Evolutionary conservation across 495 filamentous ascomycete genomes (phyloP).

Genomic region (Evernia prunastri): DNA sequence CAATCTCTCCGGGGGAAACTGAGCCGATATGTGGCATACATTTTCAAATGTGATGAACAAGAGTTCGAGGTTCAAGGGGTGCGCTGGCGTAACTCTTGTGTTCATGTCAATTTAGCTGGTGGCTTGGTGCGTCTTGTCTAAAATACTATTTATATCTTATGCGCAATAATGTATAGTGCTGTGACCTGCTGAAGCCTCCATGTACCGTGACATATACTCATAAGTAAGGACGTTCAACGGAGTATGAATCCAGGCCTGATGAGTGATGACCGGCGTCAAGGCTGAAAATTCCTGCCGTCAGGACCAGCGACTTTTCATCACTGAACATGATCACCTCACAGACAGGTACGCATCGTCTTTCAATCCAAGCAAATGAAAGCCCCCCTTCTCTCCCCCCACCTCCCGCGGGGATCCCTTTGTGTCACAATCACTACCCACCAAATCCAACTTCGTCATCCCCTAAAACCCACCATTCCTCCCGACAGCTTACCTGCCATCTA

Average conservation of each 20-base stretch:
- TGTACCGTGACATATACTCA: not conserved
- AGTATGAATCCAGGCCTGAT: not conserved
- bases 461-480: no score
- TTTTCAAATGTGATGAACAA: slow-evolving; percentile 10
- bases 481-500: no score
- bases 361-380: no score
- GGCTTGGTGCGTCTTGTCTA: slow-evolving; percentile 23
- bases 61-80: slow-evolving; percentile 6
- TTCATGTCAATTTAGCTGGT: slow-evolving; percentile 16
- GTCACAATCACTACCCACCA: no score
- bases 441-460: no score
- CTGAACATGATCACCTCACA: no score
- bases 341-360: no score
- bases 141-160: slow-evolving; percentile 5
- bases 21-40: slow-evolving; percentile 15
- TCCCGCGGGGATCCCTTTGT: no score
- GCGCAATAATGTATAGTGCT: slow-evolving; percentile 12
- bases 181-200: not conserved
- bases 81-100: slow-evolving; percentile 22
- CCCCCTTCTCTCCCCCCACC: no score
- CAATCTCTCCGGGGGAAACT: slow-evolving; percentile 20
- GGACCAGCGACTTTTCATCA: no score
- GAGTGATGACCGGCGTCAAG: no score
- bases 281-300: no score
- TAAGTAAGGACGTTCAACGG: not conserved